Conservation (phyloP, 2,329 filamentous ascomycete species). For the Microascus cirrosus region DNA sequence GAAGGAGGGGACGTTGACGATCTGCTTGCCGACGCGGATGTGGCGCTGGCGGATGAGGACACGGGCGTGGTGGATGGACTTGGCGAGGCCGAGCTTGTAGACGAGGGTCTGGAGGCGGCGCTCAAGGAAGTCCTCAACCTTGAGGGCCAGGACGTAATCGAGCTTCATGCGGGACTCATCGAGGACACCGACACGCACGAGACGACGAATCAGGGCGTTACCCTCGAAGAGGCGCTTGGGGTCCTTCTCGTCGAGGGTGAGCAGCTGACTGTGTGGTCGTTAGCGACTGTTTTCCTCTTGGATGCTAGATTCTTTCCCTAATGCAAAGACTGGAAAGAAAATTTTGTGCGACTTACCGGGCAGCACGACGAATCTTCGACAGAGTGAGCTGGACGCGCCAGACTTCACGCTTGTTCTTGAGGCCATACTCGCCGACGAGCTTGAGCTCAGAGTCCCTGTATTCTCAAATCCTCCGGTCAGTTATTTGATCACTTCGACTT, state of each 20-base stretch:
- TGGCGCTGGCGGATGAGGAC: slow-evolving; percentile 99
- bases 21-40: slow-evolving; percentile 99
- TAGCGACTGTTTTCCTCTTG: neutral
- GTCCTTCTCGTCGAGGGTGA: slow-evolving; percentile 99
- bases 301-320: neutral
- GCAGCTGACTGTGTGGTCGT: slow-evolving; percentile 66
- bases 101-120: slow-evolving; percentile 99
- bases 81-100: slow-evolving; percentile 99
- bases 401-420: slow-evolving; percentile 99
- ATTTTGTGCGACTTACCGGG: slow-evolving; percentile 56
- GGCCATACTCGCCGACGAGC: slow-evolving; percentile 99
- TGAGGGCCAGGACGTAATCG: slow-evolving; percentile 99
- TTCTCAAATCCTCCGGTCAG: slow-evolving; percentile 42
- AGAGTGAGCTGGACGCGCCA: slow-evolving; percentile 99
- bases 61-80: slow-evolving; percentile 99
- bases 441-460: slow-evolving; percentile 97
- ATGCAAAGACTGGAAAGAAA: neutral
- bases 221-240: slow-evolving; percentile 99
- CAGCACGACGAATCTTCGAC: slow-evolving; percentile 99
- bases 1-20: slow-evolving; percentile 99
- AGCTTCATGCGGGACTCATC: slow-evolving; percentile 99
- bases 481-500: slow-evolving; percentile 75
- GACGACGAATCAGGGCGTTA: slow-evolving; percentile 99
- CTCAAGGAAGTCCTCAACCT: slow-evolving; percentile 99
- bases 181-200: slow-evolving; percentile 98